Evolutionary conservation across 345 rosid species (phyloP).

Genomic region (Rubroshorea leprosula): DNA sequence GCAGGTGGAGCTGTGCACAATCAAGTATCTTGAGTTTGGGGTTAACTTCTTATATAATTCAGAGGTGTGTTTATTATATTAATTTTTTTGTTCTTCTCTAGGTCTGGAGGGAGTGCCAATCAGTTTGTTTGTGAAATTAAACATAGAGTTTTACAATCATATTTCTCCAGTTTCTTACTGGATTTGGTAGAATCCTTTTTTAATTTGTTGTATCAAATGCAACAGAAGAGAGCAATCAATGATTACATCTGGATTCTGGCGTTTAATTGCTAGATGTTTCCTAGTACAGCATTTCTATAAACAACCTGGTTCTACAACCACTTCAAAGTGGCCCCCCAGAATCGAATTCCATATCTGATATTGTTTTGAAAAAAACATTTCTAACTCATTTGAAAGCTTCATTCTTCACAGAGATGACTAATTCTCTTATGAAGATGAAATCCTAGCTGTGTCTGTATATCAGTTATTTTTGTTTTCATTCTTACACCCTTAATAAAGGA

Average conservation of each 20-base stretch:
- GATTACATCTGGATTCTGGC: slow-evolving; percentile 8
- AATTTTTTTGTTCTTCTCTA: slow-evolving; percentile 36
- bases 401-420: too few relatives aligned
- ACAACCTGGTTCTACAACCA: not conserved
- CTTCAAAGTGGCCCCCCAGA: too few relatives aligned
- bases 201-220: slow-evolving; percentile 8
- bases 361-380: too few relatives aligned
- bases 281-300: not conserved
- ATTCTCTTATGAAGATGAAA: too few relatives aligned
- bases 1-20: slow-evolving; percentile 65
- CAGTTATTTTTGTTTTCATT: too few relatives aligned
- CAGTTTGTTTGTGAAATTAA: slow-evolving; percentile 46
- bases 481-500: too few relatives aligned
- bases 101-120: slow-evolving; percentile 38
- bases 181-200: slow-evolving; percentile 17
- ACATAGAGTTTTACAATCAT: slow-evolving; percentile 26
- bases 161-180: slow-evolving; percentile 19
- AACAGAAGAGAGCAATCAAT: slow-evolving; percentile 12
- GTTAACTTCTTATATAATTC: slow-evolving; percentile 38
- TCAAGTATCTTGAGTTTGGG: slow-evolving; percentile 27
- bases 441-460: too few relatives aligned
- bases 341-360: too few relatives aligned
- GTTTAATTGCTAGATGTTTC: not conserved
- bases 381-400: too few relatives aligned
- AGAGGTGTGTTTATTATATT: slow-evolving; percentile 52